A percentile compares a stretch with the other conserved stretches of the same genome.
These are phyloP conservation scores for Neophaeococcomyces mojaviensis DNA, from an alignment of 2,329 filamentous ascomycete genomes.

Conservation along the genomic window DNA sequence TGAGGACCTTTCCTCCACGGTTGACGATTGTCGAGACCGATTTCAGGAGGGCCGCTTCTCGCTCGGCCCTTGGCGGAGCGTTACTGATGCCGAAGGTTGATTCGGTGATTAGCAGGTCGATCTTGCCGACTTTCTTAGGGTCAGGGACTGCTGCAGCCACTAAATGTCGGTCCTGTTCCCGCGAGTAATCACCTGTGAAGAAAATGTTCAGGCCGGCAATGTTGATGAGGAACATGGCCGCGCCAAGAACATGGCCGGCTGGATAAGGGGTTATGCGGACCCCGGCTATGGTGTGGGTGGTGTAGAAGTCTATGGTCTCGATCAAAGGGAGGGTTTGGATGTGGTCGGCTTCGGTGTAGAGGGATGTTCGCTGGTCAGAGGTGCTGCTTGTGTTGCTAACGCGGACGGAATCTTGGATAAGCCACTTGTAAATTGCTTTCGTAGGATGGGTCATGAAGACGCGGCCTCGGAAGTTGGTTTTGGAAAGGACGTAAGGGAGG, in stretches of 20 bases:
- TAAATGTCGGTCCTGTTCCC: conserved; percentile 90
- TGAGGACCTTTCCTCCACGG: conserved; percentile 80
- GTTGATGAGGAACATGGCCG: conserved; percentile 96
- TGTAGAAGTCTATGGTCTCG: conserved; percentile 96
- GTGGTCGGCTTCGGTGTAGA: conserved; percentile 94
- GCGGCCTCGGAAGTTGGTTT: conserved; percentile 92
- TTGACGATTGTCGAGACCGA: conserved; percentile 86
- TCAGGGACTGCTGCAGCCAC: conserved; percentile 82
- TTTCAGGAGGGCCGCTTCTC: conserved; percentile 92
- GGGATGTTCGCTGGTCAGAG: conserved; percentile 55
- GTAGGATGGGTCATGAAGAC: conserved; percentile 99
- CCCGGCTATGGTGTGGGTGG: conserved; percentile 91
- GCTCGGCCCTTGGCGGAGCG: conserved; percentile 80
- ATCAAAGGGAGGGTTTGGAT: conserved; percentile 88
- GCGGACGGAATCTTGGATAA: conserved; percentile 92
- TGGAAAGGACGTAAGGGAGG: conserved; percentile 92
- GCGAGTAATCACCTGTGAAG: conserved; percentile 95
- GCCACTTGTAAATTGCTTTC: conserved; percentile 99
- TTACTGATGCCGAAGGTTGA: conserved; percentile 95
- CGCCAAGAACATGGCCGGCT: conserved; percentile 93
- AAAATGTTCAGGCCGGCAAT: conserved; percentile 95
- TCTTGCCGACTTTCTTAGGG: conserved; percentile 62
- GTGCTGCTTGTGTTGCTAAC: conserved; percentile 65
- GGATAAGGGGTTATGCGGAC: conserved; percentile 96
- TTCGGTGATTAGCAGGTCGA: conserved; percentile 95